Evolutionary conservation across 192 early-diverging fungal genomes (phyloP).

Genomic region (Coemansia sp.): DNA sequence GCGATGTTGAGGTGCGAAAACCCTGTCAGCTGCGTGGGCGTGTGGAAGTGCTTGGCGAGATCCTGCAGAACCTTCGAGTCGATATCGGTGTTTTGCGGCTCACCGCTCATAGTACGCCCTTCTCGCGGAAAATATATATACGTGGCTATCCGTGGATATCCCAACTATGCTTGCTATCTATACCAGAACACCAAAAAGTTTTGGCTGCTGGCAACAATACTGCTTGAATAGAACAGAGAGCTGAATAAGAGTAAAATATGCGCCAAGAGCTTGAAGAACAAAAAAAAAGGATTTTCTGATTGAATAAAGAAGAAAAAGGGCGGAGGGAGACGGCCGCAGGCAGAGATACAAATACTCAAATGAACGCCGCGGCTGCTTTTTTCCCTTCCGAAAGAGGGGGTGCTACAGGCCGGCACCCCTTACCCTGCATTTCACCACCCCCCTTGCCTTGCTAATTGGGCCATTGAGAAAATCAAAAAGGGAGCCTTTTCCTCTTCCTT

Average conservation of each 20-base stretch:
- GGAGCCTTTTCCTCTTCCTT: no score
- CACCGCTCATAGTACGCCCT: constrained; percentile 49
- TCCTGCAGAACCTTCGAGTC: constrained; percentile 52
- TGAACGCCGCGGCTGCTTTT: constrained; percentile 7
- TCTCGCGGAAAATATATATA: background rate
- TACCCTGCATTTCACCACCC: background rate
- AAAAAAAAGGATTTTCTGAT: constrained; percentile 15
- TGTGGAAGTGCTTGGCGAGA: constrained; percentile 44
- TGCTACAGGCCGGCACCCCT: constrained; percentile 1
- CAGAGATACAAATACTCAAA: constrained; percentile 15
- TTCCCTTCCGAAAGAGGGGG: constrained; percentile 2
- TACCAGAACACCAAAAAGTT: no score
- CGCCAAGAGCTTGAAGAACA: constrained; percentile 9
- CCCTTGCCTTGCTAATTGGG: background rate
- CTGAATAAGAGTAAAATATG: constrained; percentile 6
- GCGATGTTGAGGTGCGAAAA: constrained; percentile 48
- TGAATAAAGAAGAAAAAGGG: constrained; percentile 3
- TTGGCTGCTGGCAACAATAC: no score
- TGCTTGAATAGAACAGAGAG: background rate
- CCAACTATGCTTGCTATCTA: no score
- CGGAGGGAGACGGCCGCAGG: background rate
- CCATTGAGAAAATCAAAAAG: no score
- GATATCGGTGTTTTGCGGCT: constrained; percentile 42
- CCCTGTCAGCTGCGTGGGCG: constrained; percentile 38
- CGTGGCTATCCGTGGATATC: no score